Conservation (phyloP, 192 early-diverging fungal species). For the Glomus cerebriforme region DNA sequence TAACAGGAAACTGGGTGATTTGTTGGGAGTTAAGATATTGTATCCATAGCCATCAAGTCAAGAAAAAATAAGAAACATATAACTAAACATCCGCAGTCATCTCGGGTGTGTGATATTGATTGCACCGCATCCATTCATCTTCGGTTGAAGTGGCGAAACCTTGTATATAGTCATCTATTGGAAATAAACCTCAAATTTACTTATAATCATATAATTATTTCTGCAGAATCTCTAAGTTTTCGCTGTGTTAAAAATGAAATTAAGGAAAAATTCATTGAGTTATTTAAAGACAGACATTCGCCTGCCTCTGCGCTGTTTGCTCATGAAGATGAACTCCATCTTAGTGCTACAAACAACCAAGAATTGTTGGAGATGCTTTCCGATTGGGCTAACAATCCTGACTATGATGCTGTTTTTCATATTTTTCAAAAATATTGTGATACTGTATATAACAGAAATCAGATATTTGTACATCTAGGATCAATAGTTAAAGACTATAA, state of each 20-base stretch:
- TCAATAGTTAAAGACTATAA: background rate
- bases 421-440: conserved; percentile 3
- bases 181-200: conserved; percentile 20
- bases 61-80: too few species aligned
- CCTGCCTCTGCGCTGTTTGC: background rate
- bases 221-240: background rate
- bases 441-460: background rate
- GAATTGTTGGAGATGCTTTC: background rate
- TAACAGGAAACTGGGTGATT: too few species aligned
- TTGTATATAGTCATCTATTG: background rate
- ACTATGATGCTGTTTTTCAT: conserved; percentile 5
- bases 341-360: background rate
- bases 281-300: conserved; percentile 15
- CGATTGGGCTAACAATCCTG: background rate
- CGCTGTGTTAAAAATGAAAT: background rate
- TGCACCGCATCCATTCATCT: too few species aligned
- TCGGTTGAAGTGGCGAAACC: too few species aligned
- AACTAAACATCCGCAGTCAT: background rate
- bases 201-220: background rate
- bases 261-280: background rate
- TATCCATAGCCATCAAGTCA: too few species aligned
- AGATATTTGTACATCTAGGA: background rate
- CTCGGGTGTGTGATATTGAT: too few species aligned
- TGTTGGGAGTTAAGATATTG: too few species aligned
- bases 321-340: background rate